Evolutionary conservation across 2,329 filamentous ascomycete genomes (phyloP).

Genomic region (Aureobasidium sp.): DNA sequence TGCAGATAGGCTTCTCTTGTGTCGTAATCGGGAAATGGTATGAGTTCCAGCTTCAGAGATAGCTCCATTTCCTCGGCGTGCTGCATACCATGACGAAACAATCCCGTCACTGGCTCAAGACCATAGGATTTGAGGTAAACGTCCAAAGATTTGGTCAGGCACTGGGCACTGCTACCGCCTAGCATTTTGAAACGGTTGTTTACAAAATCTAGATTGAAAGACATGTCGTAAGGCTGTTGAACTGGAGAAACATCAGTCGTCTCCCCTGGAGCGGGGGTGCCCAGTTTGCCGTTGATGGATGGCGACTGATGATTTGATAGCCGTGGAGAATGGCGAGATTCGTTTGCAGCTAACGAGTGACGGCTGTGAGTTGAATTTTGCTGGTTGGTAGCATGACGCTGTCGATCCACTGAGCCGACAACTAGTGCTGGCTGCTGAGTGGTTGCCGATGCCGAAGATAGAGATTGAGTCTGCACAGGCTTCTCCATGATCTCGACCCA

Average conservation of each 20-base stretch:
- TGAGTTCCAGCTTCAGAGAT: not conserved
- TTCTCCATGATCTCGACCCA: constrained; percentile 1
- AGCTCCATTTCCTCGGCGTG: constrained; percentile 13
- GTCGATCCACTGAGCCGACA: no score
- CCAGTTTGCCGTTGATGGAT: not conserved
- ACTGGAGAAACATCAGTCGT: constrained; percentile 9
- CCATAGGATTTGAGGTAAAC: constrained; percentile 6
- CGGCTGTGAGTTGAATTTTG: not conserved
- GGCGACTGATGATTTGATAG: not conserved
- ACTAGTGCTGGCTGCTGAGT: not conserved
- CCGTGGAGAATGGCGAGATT: not conserved
- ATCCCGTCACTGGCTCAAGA: not conserved
- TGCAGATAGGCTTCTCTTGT: not conserved
- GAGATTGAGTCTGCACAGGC: not conserved
- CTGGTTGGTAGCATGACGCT: no score
- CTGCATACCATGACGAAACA: constrained; percentile 11
- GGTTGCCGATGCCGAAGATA: not conserved
- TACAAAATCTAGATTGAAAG: constrained; percentile 13
- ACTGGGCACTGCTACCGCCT: constrained; percentile 8
- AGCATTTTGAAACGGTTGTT: constrained; percentile 15
- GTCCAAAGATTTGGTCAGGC: constrained; percentile 10
- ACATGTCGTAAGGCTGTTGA: constrained; percentile 9
- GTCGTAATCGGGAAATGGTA: constrained; percentile 5
- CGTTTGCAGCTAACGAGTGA: not conserved
- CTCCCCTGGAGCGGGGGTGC: not conserved